These are phyloP conservation scores for grape (Vitis vinifera) DNA, from an alignment of 164 flowering plant species.

Conservation along the genomic window DNA sequence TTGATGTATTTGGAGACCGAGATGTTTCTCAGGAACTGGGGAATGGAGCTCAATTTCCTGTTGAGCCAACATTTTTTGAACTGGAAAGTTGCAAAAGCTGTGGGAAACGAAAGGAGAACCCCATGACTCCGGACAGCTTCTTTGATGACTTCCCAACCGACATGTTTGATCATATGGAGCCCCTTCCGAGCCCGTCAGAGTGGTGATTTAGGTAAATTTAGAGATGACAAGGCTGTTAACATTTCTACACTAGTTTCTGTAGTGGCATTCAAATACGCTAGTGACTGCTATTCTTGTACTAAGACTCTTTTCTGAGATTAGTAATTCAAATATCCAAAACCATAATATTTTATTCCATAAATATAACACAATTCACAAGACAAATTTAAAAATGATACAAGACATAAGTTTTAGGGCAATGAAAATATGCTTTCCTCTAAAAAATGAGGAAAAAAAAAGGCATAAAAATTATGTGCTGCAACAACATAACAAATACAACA, in stretches of 20 bases:
- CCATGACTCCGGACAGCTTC: slow-evolving; percentile 47
- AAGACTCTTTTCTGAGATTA: background rate
- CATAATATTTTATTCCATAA: too few species aligned
- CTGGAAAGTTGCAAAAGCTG: slow-evolving; percentile 10
- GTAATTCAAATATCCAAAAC: too few species aligned
- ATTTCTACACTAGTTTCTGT: background rate
- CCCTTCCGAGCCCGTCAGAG: slow-evolving; percentile 32
- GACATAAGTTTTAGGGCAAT: too few species aligned
- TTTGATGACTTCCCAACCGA: slow-evolving; percentile 75
- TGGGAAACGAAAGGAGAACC: slow-evolving; percentile 14
- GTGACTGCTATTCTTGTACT: slow-evolving; percentile 5
- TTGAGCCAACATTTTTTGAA: slow-evolving; percentile 18
- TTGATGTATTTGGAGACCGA: slow-evolving; percentile 32
- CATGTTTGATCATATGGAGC: slow-evolving; percentile 46
- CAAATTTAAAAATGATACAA: too few species aligned
- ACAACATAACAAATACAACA: too few species aligned
- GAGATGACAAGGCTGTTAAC: background rate
- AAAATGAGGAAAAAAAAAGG: too few species aligned
- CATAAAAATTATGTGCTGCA: too few species aligned
- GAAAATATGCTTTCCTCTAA: too few species aligned
- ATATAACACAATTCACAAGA: too few species aligned
- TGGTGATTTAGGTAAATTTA: slow-evolving; percentile 13
- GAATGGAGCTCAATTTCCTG: slow-evolving; percentile 10
- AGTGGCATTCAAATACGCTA: background rate
- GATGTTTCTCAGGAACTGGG: slow-evolving; percentile 20